phyloP scores from a whole-genome alignment of 2,329 filamentous ascomycete genomes.

The Zelopaecilomyces penicillatus region DNA sequence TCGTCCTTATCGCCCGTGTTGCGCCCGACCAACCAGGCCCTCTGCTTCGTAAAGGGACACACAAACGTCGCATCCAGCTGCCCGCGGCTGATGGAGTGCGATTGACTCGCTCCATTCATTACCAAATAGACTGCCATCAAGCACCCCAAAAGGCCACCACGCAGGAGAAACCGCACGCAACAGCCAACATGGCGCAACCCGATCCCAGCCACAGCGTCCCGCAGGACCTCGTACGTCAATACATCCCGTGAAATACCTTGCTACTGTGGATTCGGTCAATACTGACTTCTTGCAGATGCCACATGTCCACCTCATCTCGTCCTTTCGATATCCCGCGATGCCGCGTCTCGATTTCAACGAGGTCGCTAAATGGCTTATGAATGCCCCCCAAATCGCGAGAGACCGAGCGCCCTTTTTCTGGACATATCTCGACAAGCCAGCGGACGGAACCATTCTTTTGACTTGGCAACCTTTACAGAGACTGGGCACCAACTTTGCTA shows the following conservation, averaged over 20 bases:
- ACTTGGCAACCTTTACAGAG: constrained; percentile 79
- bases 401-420: constrained; percentile 83
- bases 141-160: constrained; percentile 2
- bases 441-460: constrained; percentile 73
- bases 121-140: not conserved
- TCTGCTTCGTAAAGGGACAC: not conserved
- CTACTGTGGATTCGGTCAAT: constrained; percentile 1
- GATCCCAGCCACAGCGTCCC: constrained; percentile 35
- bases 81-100: not conserved
- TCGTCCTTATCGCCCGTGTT: constrained; percentile 7
- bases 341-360: constrained; percentile 64
- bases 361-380: constrained; percentile 74
- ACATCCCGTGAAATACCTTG: not conserved
- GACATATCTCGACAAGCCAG: constrained; percentile 79
- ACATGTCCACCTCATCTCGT: constrained; percentile 85
- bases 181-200: constrained; percentile 29
- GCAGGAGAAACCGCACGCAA: not conserved
- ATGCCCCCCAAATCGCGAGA: constrained; percentile 77
- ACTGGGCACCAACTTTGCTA: constrained; percentile 67
- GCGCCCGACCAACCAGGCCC: not conserved
- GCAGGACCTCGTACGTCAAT: constrained; percentile 30
- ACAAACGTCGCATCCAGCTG: not conserved
- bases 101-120: not conserved
- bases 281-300: constrained; percentile 50
- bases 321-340: constrained; percentile 68